Conservation (phyloP, 306 rosid genomes). For the Betula pendula region DNA sequence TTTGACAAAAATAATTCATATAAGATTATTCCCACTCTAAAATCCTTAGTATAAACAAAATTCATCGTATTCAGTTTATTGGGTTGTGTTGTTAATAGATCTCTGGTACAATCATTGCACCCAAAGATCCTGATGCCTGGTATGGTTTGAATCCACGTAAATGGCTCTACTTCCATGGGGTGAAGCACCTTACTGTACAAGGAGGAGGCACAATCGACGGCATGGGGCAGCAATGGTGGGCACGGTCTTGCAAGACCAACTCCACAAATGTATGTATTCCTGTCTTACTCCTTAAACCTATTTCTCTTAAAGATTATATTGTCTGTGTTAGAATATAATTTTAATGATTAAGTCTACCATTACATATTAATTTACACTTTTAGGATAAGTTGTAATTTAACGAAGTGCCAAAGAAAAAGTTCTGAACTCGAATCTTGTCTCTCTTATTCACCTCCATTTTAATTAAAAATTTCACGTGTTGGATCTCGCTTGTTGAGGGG, state of each 20-base stretch:
- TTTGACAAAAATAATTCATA: not conserved
- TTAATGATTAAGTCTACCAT: no score
- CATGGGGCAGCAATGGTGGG: conserved; percentile 94
- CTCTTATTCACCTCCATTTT: no score
- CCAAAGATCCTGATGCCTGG: conserved; percentile 71
- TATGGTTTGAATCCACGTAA: conserved; percentile 52
- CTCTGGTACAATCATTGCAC: conserved; percentile 70
- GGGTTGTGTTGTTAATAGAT: conserved; percentile 44
- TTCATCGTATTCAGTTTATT: conserved; percentile 19
- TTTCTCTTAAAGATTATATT: conserved; percentile 25
- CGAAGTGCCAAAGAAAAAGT: no score
- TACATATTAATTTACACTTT: no score
- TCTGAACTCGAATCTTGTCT: no score
- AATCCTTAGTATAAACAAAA: no score
- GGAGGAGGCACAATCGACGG: conserved; percentile 87
- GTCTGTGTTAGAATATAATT: no score
- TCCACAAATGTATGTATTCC: conserved; percentile 51
- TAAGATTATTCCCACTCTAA: no score
- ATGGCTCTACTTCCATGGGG: conserved; percentile 72
- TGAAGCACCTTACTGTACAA: conserved; percentile 68
- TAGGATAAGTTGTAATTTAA: no score
- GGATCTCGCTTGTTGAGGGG: no score
- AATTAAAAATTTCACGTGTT: no score
- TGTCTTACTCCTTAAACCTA: conserved; percentile 26
- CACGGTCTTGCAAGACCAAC: conserved; percentile 77